These are phyloP conservation scores for Claviceps sp. DNA, from an alignment of 2,329 filamentous ascomycete genomes.

Conservation along the genomic window DNA sequence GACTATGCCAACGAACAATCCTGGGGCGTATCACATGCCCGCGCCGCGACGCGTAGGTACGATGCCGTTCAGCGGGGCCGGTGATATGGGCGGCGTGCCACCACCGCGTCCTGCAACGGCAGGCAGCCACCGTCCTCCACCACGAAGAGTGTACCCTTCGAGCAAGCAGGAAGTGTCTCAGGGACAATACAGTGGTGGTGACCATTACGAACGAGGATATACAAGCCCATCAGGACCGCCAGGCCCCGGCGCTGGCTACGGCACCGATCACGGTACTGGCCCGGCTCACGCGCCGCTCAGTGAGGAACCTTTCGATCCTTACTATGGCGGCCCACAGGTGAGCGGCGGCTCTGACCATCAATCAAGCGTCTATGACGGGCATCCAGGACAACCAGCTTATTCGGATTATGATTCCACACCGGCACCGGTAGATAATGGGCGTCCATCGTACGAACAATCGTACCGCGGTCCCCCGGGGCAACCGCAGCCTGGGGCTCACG, in stretches of 20 bases:
- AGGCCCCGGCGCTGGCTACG: not conserved
- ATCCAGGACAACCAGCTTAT: constrained; percentile 14
- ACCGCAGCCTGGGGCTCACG: constrained; percentile 36
- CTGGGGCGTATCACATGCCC: constrained; percentile 25
- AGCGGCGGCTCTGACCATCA: constrained; percentile 15
- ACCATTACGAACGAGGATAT: constrained; percentile 21
- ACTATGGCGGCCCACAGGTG: constrained; percentile 30
- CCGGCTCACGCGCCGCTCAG: constrained; percentile 18
- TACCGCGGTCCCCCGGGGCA: constrained; percentile 27
- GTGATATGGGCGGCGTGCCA: constrained; percentile 28
- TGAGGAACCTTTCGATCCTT: constrained; percentile 41
- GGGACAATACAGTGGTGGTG: constrained; percentile 17
- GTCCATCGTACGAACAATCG: constrained; percentile 35
- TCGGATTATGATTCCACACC: constrained; percentile 31
- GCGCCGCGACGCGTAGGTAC: constrained; percentile 27
- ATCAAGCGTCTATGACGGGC: constrained; percentile 10
- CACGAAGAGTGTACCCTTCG: constrained; percentile 36
- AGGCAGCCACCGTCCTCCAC: constrained; percentile 35
- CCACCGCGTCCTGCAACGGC: constrained; percentile 43
- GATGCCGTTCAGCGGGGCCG: constrained; percentile 31
- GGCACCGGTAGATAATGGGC: constrained; percentile 16
- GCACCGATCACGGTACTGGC: not conserved
- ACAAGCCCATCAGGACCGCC: constrained; percentile 12
- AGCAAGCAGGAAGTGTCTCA: constrained; percentile 24
- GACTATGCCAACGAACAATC: constrained; percentile 44